These are phyloP conservation scores for Boletales sp. DNA, from an alignment of 768 basidiomycete species.

Conservation along the genomic window DNA sequence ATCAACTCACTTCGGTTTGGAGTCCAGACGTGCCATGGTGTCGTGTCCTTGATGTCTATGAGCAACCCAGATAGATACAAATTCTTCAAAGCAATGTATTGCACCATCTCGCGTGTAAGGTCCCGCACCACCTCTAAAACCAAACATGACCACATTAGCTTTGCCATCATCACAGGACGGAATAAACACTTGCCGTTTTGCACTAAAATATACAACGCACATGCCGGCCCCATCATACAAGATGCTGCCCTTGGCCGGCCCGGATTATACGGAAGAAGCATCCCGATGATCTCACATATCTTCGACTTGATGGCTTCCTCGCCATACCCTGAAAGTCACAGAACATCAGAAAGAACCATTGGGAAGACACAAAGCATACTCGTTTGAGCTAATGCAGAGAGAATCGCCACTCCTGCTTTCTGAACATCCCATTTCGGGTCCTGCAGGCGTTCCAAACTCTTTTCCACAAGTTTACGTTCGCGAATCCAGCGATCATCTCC, in stretches of 20 bases:
- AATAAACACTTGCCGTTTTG: slow-evolving; percentile 8
- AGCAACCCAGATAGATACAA: slow-evolving; percentile 14
- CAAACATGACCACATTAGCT: background rate
- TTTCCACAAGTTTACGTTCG: background rate
- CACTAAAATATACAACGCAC: slow-evolving; percentile 18
- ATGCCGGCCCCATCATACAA: slow-evolving; percentile 23
- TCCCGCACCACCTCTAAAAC: slow-evolving; percentile 11
- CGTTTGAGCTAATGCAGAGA: slow-evolving; percentile 18
- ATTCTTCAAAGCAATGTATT: slow-evolving; percentile 17
- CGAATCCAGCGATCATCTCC: background rate
- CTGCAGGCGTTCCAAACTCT: background rate
- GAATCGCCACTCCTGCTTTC: slow-evolving; percentile 20
- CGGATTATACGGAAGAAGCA: slow-evolving; percentile 11
- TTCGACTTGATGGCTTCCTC: background rate
- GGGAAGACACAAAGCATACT: background rate
- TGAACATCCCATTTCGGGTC: slow-evolving; percentile 9
- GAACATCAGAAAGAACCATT: background rate
- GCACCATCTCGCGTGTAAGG: background rate
- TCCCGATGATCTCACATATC: slow-evolving; percentile 12
- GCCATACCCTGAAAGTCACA: slow-evolving; percentile 9
- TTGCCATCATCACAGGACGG: background rate
- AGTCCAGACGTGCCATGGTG: slow-evolving; percentile 11
- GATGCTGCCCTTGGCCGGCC: slow-evolving; percentile 7
- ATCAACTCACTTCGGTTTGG: slow-evolving; percentile 13
- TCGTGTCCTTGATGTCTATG: slow-evolving; percentile 12